Percentiles rank a stretch among this genome's conserved stretches.
Evolutionary conservation across 2,329 filamentous ascomycete genomes (phyloP).

Genomic region (Fusarium neocosmosporiellum): DNA sequence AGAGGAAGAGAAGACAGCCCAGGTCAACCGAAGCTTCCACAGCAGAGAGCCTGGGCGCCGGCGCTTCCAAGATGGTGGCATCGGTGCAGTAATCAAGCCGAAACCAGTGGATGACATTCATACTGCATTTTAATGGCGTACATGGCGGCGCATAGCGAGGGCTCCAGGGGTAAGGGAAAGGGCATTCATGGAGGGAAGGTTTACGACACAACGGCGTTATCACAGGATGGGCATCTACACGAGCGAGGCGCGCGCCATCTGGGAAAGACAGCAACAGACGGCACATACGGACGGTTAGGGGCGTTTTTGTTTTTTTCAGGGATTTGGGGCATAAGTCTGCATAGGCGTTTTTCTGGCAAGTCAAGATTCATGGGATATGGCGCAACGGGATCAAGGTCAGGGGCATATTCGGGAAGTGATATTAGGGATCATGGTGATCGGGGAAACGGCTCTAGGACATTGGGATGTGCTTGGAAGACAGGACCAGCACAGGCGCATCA

Average conservation of each 20-base stretch:
- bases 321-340: neutral
- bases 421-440: conserved; percentile 4
- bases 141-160: conserved; percentile 19
- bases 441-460: conserved; percentile 8
- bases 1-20: conserved; percentile 27
- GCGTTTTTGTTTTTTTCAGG: conserved; percentile 20
- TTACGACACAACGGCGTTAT: conserved; percentile 34
- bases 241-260: conserved; percentile 32
- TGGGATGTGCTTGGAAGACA: conserved; percentile 32
- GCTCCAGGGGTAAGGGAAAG: conserved; percentile 1
- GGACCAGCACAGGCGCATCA: conserved; percentile 29
- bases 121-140: conserved; percentile 1
- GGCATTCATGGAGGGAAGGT: conserved; percentile 5
- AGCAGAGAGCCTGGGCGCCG: neutral
- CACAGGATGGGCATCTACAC: conserved; percentile 33
- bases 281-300: conserved; percentile 13
- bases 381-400: conserved; percentile 17
- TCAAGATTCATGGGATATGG: conserved; percentile 12
- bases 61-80: conserved; percentile 8
- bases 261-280: conserved; percentile 4
- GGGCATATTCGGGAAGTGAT: conserved; percentile 8
- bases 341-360: conserved; percentile 8
- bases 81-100: conserved; percentile 5
- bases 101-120: neutral
- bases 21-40: conserved; percentile 14